Evolutionary conservation across 306 rosid species (phyloP).

Genomic region (Corylus avellana): DNA sequence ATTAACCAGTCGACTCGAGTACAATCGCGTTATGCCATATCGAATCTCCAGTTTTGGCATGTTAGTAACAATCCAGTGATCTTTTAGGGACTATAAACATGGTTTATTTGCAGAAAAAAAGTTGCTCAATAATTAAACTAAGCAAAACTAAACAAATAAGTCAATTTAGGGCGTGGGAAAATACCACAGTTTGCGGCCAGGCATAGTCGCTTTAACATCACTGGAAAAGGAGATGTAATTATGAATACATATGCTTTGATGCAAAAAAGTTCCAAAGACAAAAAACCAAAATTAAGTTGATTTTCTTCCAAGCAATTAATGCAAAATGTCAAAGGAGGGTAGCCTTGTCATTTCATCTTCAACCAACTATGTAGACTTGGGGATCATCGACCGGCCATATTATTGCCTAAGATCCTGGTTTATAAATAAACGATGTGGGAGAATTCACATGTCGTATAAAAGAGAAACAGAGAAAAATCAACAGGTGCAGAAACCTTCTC

Average conservation of each 20-base stretch:
- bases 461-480: slow-evolving; percentile 8
- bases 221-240: background rate
- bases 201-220: background rate
- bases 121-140: background rate
- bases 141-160: background rate
- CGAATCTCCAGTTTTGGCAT: too few relatives aligned
- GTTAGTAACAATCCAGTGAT: too few relatives aligned
- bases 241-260: background rate
- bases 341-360: slow-evolving; percentile 36
- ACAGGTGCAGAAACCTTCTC: slow-evolving; percentile 31
- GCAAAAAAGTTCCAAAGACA: slow-evolving; percentile 22
- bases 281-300: background rate
- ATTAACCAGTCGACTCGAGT: too few relatives aligned
- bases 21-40: too few relatives aligned
- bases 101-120: background rate
- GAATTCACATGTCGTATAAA: background rate
- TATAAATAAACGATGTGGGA: slow-evolving; percentile 3
- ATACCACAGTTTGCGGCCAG: slow-evolving; percentile 4
- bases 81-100: too few relatives aligned
- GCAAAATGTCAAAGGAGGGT: slow-evolving; percentile 54
- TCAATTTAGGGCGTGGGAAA: slow-evolving; percentile 2
- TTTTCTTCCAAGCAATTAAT: slow-evolving; percentile 8
- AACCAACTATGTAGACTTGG: slow-evolving; percentile 39
- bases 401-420: background rate
- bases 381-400: slow-evolving; percentile 34